These are phyloP conservation scores for Erysimum cheiri DNA, from an alignment of 441 rosid species.

Conservation along the genomic window DNA sequence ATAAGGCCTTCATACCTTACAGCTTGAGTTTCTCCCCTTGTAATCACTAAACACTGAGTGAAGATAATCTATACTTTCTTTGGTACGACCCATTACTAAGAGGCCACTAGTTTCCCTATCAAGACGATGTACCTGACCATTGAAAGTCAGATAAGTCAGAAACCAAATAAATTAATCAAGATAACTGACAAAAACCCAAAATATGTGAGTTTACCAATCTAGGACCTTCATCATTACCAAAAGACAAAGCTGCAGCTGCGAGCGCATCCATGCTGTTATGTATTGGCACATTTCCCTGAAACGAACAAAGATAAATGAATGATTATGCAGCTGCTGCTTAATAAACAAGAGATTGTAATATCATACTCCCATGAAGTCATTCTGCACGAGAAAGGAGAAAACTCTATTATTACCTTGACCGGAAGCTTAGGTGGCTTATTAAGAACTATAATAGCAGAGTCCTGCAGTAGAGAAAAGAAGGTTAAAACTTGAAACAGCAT, in stretches of 20 bases:
- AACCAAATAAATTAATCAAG: neutral
- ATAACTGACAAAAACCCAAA: neutral
- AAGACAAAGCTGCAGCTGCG: conserved; percentile 92
- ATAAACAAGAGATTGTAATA: conserved; percentile 19
- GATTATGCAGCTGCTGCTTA: neutral
- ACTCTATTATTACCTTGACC: conserved; percentile 69
- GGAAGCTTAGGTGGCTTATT: conserved; percentile 95
- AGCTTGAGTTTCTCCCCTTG: conserved; percentile 55
- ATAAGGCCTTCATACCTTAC: conserved; percentile 55
- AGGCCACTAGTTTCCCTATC: conserved; percentile 93
- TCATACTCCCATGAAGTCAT: conserved; percentile 6
- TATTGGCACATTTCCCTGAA: conserved; percentile 78
- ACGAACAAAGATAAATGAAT: conserved; percentile 8
- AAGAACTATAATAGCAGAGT: conserved; percentile 75
- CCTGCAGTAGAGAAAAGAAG: conserved; percentile 49
- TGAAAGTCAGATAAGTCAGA: conserved; percentile 9
- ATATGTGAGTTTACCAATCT: conserved; percentile 61
- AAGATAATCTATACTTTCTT: conserved; percentile 69
- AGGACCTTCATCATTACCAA: conserved; percentile 79
- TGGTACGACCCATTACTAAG: conserved; percentile 77
- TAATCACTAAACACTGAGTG: conserved; percentile 70
- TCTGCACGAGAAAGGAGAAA: conserved; percentile 10
- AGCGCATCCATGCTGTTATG: conserved; percentile 96
- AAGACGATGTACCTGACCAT: conserved; percentile 80
- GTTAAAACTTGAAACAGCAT: conserved; percentile 9